Evolutionary conservation across 352 stramenopile species (phyloP).

Genomic region (Phytophthora agathidicida): DNA sequence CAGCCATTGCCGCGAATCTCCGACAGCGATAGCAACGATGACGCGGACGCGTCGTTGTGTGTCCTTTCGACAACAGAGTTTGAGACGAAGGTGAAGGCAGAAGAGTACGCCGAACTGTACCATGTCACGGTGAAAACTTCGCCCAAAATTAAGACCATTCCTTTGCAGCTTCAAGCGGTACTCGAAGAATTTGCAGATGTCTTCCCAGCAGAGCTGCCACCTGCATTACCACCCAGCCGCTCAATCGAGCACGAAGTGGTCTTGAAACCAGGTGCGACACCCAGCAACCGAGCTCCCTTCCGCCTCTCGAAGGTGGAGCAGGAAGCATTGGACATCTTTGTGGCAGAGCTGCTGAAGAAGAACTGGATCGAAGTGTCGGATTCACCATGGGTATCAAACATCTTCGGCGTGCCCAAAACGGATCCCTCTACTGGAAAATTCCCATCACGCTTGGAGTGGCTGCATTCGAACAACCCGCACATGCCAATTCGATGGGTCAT

Average conservation of each 20-base stretch:
- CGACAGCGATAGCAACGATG: no score
- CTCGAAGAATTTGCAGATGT: background rate
- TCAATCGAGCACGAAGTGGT: background rate
- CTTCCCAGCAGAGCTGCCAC: background rate
- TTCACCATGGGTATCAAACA: no score
- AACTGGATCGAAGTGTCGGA: no score
- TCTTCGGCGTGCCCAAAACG: no score
- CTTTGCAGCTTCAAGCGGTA: background rate
- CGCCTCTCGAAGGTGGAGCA: background rate
- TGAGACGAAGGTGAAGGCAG: background rate
- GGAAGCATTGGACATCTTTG: background rate
- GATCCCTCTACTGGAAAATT: no score
- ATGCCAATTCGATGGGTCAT: no score
- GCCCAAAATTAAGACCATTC: background rate
- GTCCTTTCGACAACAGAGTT: background rate
- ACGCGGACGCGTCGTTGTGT: background rate
- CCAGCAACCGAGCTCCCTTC: background rate
- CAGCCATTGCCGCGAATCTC: no score
- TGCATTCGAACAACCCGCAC: no score
- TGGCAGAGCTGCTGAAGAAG: no score
- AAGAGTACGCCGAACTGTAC: background rate
- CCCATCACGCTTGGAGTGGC: no score
- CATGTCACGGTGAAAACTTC: background rate
- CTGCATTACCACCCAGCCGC: background rate
- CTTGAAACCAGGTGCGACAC: background rate